Percentiles rank a stretch among this genome's conserved stretches.
These are phyloP conservation scores for Lachnellula suecica DNA, from an alignment of 2,329 filamentous ascomycete species.

Conservation along the genomic window DNA sequence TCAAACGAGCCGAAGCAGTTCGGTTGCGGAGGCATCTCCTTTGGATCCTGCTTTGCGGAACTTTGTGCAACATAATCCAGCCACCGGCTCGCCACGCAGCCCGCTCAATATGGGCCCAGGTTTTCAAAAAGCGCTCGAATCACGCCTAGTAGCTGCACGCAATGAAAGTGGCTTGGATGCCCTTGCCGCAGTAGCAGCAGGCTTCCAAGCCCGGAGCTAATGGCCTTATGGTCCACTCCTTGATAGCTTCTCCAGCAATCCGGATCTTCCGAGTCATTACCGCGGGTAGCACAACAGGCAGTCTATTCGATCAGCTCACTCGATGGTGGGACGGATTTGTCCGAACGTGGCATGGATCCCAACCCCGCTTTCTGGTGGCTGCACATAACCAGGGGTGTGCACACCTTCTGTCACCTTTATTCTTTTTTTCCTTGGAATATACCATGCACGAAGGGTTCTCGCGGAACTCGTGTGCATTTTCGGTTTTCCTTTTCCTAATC, in stretches of 20 bases:
- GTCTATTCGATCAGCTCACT: slow-evolving; percentile 2
- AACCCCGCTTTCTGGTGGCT: background rate
- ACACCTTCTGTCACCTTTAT: background rate
- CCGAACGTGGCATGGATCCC: background rate
- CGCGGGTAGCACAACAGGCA: background rate
- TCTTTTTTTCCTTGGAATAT: background rate
- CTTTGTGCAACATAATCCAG: background rate
- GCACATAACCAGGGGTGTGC: too few species aligned
- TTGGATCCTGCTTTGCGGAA: background rate
- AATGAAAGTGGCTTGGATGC: background rate
- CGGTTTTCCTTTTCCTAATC: too few species aligned
- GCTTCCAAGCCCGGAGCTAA: background rate
- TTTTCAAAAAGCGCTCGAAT: background rate
- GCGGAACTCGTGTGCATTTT: too few species aligned
- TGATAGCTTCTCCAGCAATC: background rate
- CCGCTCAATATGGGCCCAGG: background rate
- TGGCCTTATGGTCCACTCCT: background rate
- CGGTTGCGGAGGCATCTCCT: background rate
- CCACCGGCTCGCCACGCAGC: background rate
- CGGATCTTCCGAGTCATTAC: background rate
- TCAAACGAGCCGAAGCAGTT: background rate
- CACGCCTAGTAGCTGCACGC: background rate
- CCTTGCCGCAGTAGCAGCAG: background rate
- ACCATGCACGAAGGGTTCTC: slow-evolving; percentile 12
- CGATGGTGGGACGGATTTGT: too few species aligned